Conservation (phyloP, 805 yeast species). For the Spathaspora arborariae region DNA sequence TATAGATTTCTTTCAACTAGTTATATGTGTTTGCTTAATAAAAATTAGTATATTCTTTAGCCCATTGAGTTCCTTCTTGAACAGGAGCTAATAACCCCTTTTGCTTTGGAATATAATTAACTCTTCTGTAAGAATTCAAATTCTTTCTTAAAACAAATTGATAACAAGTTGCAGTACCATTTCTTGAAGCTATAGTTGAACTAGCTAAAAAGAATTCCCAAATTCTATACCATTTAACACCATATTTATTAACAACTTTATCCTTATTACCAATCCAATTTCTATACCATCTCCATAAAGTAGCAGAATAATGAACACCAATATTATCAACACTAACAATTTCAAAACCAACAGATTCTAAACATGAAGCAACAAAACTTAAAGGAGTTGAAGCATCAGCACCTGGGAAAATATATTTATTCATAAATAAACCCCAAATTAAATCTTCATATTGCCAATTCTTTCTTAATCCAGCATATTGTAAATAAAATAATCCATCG, state of each 20-base stretch:
- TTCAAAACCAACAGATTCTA: slow-evolving; percentile 86
- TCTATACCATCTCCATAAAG: slow-evolving; percentile 91
- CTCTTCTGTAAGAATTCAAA: slow-evolving; percentile 77
- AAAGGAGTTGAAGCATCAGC: slow-evolving; percentile 95
- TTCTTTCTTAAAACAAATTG: slow-evolving; percentile 91
- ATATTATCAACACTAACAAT: slow-evolving; percentile 79
- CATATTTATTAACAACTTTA: slow-evolving; percentile 72
- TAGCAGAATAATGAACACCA: slow-evolving; percentile 90
- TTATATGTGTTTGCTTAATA: neutral
- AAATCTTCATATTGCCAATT: slow-evolving; percentile 93
- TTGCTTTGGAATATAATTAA: slow-evolving; percentile 76
- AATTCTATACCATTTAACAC: slow-evolving; percentile 85
- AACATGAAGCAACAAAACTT: slow-evolving; percentile 69
- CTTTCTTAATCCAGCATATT: slow-evolving; percentile 88
- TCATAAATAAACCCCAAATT: slow-evolving; percentile 93
- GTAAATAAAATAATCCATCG: slow-evolving; percentile 83
- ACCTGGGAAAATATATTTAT: slow-evolving; percentile 95
- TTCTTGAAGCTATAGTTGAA: slow-evolving; percentile 83
- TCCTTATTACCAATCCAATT: slow-evolving; percentile 88
- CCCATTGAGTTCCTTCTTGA: slow-evolving; percentile 56
- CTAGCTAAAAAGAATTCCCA: slow-evolving; percentile 89
- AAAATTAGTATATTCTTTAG: slow-evolving; percentile 24
- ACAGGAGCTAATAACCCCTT: slow-evolving; percentile 64
- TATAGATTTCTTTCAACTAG: no score
- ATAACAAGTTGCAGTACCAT: slow-evolving; percentile 89